Conservation (phyloP, 257 asterid species). For the Solanum boliviense region DNA sequence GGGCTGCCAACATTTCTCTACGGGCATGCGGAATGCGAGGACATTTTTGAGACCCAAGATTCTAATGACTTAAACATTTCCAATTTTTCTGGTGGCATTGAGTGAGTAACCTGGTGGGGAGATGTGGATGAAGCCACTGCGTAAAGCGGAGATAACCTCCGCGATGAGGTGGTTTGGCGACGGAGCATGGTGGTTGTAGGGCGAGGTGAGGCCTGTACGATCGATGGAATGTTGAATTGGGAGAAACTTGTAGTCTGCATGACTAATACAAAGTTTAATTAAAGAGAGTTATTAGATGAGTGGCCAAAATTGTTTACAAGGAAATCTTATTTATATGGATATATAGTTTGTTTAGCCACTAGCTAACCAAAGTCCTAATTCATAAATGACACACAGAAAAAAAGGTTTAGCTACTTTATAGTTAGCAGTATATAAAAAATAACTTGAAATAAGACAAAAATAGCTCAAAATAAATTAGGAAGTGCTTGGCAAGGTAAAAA, state of each 20-base stretch:
- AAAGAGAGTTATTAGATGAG: background rate
- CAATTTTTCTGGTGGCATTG: constrained; percentile 20
- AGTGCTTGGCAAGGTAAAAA: too few relatives aligned
- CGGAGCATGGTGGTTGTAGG: background rate
- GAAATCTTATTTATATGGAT: background rate
- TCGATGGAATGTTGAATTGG: background rate
- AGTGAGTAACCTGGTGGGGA: background rate
- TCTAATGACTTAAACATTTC: constrained; percentile 27
- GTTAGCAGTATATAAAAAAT: background rate
- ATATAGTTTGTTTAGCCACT: background rate
- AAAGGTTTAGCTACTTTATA: background rate
- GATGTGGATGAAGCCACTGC: background rate
- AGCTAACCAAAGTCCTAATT: background rate
- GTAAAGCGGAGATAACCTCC: background rate
- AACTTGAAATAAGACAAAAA: too few relatives aligned
- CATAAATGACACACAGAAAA: background rate
- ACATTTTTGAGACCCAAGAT: constrained; percentile 16
- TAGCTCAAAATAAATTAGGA: too few relatives aligned
- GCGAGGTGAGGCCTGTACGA: background rate
- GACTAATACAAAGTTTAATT: background rate
- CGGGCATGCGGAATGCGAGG: constrained; percentile 19
- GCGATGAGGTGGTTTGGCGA: background rate
- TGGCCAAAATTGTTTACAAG: background rate
- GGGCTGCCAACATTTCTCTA: constrained; percentile 32
- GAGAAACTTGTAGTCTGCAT: constrained; percentile 6